Conservation (phyloP, 163 green algal genomes). For the Chlorella variabilis region DNA sequence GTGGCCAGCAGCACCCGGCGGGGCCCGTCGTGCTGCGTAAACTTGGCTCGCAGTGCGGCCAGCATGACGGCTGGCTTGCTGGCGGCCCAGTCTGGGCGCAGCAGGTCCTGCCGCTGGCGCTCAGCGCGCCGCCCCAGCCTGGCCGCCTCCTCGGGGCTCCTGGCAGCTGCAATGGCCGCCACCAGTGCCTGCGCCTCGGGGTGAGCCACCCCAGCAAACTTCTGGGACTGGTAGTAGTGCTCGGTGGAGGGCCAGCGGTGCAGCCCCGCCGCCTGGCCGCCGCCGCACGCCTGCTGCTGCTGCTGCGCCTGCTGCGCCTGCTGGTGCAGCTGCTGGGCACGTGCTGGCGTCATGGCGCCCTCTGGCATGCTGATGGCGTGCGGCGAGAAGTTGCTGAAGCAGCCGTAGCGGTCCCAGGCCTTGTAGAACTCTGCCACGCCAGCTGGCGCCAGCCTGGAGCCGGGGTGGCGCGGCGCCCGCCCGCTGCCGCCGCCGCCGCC, state of each 20-base stretch:
- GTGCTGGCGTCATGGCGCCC: slow-evolving; percentile 19
- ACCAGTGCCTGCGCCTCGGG: slow-evolving; percentile 60
- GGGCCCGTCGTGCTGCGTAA: slow-evolving; percentile 72
- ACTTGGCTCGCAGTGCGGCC: slow-evolving; percentile 85
- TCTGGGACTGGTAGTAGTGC: slow-evolving; percentile 97
- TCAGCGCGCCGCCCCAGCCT: slow-evolving; percentile 79
- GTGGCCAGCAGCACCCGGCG: slow-evolving; percentile 84
- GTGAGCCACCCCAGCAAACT: slow-evolving; percentile 75
- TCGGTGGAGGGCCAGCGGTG: slow-evolving; percentile 82
- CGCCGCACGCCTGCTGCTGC: neutral
- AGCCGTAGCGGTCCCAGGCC: slow-evolving; percentile 89
- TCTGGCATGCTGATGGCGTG: slow-evolving; percentile 83
- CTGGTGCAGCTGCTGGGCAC: slow-evolving; percentile 5
- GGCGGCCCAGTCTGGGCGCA: slow-evolving; percentile 82
- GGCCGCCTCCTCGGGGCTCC: slow-evolving; percentile 91
- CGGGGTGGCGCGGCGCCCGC: neutral
- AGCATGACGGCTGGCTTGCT: slow-evolving; percentile 91
- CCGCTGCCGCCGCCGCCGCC: slow-evolving; percentile 2
- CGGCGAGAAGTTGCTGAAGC: slow-evolving; percentile 93
- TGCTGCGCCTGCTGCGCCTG: slow-evolving; percentile 3
- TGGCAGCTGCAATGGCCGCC: slow-evolving; percentile 68
- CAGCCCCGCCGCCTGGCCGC: neutral
- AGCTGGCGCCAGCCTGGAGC: neutral
- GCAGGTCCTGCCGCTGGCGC: slow-evolving; percentile 70
- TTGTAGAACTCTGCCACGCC: slow-evolving; percentile 93